Conservation (phyloP, 2,329 filamentous ascomycete species). For the Diaporthe nobilis region DNA sequence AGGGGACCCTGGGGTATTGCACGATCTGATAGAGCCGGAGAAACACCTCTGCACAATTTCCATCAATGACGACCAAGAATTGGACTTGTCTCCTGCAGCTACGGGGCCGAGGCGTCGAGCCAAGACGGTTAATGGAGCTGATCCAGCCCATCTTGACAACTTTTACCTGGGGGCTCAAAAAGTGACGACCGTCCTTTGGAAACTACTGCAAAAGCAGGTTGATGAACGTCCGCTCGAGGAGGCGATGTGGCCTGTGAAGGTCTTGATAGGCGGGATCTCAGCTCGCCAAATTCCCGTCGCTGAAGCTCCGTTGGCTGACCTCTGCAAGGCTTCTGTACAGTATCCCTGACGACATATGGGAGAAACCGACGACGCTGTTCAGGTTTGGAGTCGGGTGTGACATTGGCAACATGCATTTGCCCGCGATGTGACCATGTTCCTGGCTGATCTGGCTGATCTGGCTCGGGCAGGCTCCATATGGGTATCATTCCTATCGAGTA, state of each 20-base stretch:
- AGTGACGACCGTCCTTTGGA: background rate
- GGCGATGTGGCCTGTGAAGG: background rate
- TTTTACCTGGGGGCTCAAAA: background rate
- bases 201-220: constrained; percentile 1
- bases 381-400: background rate
- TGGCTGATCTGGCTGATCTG: constrained; percentile 14
- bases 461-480: background rate
- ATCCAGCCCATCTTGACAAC: background rate
- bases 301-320: background rate
- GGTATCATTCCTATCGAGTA: background rate
- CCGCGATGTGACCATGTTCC: constrained; percentile 23
- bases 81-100: background rate
- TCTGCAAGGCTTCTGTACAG: background rate
- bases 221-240: background rate
- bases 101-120: background rate
- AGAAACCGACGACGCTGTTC: background rate
- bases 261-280: constrained; percentile 34
- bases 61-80: constrained; percentile 35
- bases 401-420: background rate
- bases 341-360: background rate
- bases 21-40: constrained; percentile 15
- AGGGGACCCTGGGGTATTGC: background rate
- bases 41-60: constrained; percentile 26
- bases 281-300: constrained; percentile 14
- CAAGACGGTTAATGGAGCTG: constrained; percentile 25